These are phyloP conservation scores for Luvunga scandens DNA, from an alignment of 345 rosid genomes.

Conservation along the genomic window DNA sequence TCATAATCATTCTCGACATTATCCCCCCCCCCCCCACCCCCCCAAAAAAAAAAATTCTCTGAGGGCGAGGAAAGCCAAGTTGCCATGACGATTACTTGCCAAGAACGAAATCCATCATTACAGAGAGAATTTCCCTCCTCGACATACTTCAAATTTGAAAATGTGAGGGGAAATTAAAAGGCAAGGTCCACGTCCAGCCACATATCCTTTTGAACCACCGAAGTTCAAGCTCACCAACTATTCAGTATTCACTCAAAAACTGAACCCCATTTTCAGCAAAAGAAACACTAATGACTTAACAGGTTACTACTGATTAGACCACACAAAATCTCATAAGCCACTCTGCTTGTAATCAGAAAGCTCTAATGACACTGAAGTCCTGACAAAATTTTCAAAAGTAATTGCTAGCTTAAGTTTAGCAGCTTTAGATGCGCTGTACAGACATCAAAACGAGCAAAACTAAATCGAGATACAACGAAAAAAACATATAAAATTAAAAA, in stretches of 20 bases:
- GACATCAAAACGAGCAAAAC: conserved; percentile 8
- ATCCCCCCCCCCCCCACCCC: too few relatives aligned
- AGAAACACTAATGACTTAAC: not conserved
- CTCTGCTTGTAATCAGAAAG: not conserved
- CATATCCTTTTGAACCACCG: not conserved
- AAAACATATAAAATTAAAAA: not conserved
- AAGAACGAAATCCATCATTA: not conserved
- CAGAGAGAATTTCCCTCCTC: not conserved
- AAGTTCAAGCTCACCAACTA: not conserved
- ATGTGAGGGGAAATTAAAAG: not conserved
- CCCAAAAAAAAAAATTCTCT: not conserved
- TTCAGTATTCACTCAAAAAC: not conserved
- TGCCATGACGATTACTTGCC: not conserved
- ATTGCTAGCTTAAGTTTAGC: not conserved
- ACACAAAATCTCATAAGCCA: not conserved
- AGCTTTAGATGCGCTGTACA: not conserved
- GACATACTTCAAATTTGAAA: not conserved
- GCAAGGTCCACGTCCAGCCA: not conserved
- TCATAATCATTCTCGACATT: not conserved
- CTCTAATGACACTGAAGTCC: conserved; percentile 5
- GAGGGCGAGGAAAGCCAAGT: not conserved
- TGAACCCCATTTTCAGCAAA: not conserved
- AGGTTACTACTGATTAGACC: not conserved
- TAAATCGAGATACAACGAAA: not conserved
- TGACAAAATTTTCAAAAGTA: not conserved